phyloP scores from a whole-genome alignment of 2,329 filamentous ascomycete genomes.

The Calonectria ilicicola region DNA sequence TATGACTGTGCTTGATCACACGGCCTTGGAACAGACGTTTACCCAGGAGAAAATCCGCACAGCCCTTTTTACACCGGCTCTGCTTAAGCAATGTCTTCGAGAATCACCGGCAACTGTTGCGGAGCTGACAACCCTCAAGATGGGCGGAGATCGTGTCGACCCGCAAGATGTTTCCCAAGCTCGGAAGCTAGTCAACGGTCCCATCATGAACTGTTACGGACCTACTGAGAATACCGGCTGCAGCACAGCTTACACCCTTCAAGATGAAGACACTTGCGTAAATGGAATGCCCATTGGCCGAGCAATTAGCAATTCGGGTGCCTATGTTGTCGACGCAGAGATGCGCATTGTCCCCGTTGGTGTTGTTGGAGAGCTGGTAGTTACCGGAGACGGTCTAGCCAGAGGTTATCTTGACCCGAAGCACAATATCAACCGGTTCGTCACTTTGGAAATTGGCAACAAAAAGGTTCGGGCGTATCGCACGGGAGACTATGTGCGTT shows the following conservation, averaged over 20 bases:
- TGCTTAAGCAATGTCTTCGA: background rate
- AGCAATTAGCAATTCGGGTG: background rate
- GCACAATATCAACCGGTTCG: background rate
- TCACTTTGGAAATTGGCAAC: background rate
- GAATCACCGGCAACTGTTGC: background rate
- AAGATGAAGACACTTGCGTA: background rate
- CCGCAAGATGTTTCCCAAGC: background rate
- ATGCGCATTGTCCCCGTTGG: background rate
- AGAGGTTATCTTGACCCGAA: background rate
- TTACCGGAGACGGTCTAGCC: background rate
- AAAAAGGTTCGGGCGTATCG: background rate
- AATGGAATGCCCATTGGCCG: background rate
- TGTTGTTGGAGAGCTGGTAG: background rate
- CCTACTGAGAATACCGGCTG: background rate
- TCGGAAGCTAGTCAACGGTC: background rate
- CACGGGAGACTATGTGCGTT: background rate
- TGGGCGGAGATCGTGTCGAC: background rate
- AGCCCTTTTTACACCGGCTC: background rate
- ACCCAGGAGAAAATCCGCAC: background rate
- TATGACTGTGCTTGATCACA: background rate
- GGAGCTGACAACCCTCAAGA: background rate
- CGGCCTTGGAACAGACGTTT: background rate
- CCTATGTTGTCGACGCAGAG: background rate
- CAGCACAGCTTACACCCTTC: background rate
- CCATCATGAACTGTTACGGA: background rate